phyloP scores from a whole-genome alignment of 1,284 basidiomycete genomes.

The Thecaphora frezii region DNA sequence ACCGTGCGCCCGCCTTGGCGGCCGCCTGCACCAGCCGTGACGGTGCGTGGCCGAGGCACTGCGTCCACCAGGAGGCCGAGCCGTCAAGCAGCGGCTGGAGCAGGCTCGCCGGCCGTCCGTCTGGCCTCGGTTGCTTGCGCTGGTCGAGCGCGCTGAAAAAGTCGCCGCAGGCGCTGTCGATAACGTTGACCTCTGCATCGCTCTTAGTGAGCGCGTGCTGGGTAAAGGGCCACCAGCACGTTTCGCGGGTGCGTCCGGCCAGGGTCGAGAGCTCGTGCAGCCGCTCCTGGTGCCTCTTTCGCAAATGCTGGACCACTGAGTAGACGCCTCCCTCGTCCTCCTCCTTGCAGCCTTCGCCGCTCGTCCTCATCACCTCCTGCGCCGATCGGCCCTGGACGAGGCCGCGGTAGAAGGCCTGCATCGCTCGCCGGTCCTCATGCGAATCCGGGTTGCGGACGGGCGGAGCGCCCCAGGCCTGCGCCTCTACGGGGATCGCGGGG shows the following conservation, averaged over 20 bases:
- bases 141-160: constrained; percentile 66
- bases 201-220: constrained; percentile 68
- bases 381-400: constrained; percentile 51
- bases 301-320: constrained; percentile 68
- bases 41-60: constrained; percentile 82
- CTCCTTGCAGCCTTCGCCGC: constrained; percentile 4
- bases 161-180: constrained; percentile 87
- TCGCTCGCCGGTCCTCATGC: constrained; percentile 65
- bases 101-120: constrained; percentile 48
- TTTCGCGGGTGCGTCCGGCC: constrained; percentile 74
- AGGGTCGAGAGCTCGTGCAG: constrained; percentile 74
- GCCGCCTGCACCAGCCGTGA: constrained; percentile 80
- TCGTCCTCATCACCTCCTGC: constrained; percentile 3
- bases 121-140: not conserved
- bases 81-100: constrained; percentile 79
- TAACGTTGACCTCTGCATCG: constrained; percentile 62
- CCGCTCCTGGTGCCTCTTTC: constrained; percentile 68
- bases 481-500: not conserved
- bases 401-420: constrained; percentile 71
- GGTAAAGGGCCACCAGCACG: constrained; percentile 96
- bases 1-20: constrained; percentile 84
- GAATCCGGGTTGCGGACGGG: constrained; percentile 62
- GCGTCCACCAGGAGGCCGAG: constrained; percentile 98
- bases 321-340: constrained; percentile 62
- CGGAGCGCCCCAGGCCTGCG: constrained; percentile 31